Conservation (phyloP, 345 rosid genomes). For the Linum tenue region DNA sequence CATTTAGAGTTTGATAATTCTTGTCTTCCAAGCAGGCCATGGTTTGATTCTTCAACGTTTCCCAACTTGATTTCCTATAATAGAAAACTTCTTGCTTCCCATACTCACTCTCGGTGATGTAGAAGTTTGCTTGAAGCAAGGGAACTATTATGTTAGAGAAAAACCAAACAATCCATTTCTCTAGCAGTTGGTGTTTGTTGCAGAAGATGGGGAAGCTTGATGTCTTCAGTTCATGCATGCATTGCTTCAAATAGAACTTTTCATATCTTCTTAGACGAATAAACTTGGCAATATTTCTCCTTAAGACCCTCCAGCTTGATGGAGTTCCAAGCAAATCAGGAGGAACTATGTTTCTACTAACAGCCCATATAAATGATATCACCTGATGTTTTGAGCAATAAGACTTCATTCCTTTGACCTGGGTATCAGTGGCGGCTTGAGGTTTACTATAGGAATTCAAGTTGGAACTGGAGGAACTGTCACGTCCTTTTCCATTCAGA, state of each 20-base stretch:
- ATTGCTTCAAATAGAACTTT: conserved; percentile 50
- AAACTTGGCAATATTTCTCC: conserved; percentile 58
- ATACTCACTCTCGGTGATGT: conserved; percentile 67
- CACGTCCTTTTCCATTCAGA: conserved; percentile 6
- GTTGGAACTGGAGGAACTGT: conserved; percentile 16
- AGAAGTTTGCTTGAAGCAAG: conserved; percentile 60
- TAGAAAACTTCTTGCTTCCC: conserved; percentile 51
- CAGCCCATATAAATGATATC: conserved; percentile 76
- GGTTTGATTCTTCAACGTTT: conserved; percentile 33
- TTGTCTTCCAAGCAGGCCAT: conserved; percentile 30
- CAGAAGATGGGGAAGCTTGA: conserved; percentile 41
- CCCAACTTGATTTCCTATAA: conserved; percentile 64
- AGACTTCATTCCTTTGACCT: conserved; percentile 24
- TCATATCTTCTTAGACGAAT: conserved; percentile 58
- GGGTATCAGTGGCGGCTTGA: conserved; percentile 13
- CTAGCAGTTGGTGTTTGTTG: conserved; percentile 32
- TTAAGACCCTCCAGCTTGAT: conserved; percentile 51
- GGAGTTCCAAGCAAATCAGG: conserved; percentile 57
- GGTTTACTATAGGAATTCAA: conserved; percentile 10
- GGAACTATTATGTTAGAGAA: conserved; percentile 58
- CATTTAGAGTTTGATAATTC: conserved; percentile 33
- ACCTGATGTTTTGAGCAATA: conserved; percentile 59
- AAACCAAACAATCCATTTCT: conserved; percentile 76
- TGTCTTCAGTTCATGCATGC: conserved; percentile 49
- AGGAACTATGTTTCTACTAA: conserved; percentile 60